Conservation (phyloP, 495 filamentous ascomycete species). For the Margaritispora aquatica region DNA sequence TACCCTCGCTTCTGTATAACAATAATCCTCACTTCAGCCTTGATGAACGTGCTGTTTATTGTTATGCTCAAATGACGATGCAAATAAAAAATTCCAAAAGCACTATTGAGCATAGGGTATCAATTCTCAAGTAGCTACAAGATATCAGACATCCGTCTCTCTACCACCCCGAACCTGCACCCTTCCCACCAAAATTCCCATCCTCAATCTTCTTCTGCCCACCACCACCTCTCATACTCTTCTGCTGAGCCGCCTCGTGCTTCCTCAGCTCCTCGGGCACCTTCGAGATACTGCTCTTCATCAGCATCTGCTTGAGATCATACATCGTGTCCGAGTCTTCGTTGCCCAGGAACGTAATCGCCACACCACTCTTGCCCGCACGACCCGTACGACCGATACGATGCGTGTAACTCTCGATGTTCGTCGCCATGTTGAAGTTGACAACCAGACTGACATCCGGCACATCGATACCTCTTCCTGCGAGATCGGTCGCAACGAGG, state of each 20-base stretch:
- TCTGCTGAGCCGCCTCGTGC: conserved; percentile 92
- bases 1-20: no score
- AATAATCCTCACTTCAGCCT: no score
- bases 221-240: conserved; percentile 47
- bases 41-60: neutral
- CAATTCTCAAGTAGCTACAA: neutral
- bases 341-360: conserved; percentile 91
- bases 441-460: conserved; percentile 88
- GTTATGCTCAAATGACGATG: neutral
- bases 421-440: conserved; percentile 98
- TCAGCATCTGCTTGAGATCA: conserved; percentile 93
- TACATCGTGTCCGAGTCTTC: conserved; percentile 94
- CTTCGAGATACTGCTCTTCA: conserved; percentile 81
- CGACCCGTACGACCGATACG: conserved; percentile 96
- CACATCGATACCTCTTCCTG: conserved; percentile 97
- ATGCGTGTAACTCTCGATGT: conserved; percentile 95
- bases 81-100: no score
- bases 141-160: neutral
- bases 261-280: conserved; percentile 91
- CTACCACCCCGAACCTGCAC: neutral
- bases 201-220: conserved; percentile 58
- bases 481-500: conserved; percentile 95
- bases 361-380: conserved; percentile 95
- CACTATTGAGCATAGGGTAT: no score
- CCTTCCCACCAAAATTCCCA: conserved; percentile 24